phyloP scores from a whole-genome alignment of 2,329 filamentous ascomycete species.

The Sarocladium strictum region DNA sequence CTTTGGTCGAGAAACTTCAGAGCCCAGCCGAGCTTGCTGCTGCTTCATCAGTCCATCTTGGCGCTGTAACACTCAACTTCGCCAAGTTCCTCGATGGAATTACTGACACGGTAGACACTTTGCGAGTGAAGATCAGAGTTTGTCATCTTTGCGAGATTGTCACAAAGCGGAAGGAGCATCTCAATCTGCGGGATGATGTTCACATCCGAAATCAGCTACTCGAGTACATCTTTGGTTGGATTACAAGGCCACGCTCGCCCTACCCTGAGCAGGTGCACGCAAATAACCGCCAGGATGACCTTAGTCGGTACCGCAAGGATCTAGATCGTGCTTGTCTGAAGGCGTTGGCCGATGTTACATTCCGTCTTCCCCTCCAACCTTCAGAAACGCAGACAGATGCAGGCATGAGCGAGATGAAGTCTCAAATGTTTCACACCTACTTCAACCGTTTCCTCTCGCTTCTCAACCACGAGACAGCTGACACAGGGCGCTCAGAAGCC shows the following conservation, averaged over 20 bases:
- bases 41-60: constrained; percentile 58
- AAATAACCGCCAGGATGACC: constrained; percentile 49
- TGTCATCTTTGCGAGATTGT: constrained; percentile 62
- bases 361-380: constrained; percentile 60
- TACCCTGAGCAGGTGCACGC: constrained; percentile 34
- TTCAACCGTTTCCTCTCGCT: constrained; percentile 65
- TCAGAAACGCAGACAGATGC: constrained; percentile 60
- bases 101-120: constrained; percentile 46
- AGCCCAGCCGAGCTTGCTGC: constrained; percentile 57
- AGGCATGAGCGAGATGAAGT: constrained; percentile 62
- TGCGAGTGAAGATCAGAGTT: constrained; percentile 63
- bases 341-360: constrained; percentile 60
- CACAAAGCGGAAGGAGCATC: constrained; percentile 59
- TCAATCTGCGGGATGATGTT: constrained; percentile 64
- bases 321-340: constrained; percentile 60
- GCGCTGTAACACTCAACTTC: constrained; percentile 57
- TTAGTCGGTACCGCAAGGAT: constrained; percentile 53
- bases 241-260: constrained; percentile 53
- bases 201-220: constrained; percentile 63
- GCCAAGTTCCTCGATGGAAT: constrained; percentile 59
- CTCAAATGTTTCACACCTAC: constrained; percentile 66
- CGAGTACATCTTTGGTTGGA: constrained; percentile 64
- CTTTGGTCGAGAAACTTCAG: constrained; percentile 58
- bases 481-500: constrained; percentile 25
- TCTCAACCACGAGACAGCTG: constrained; percentile 51